Conservation (phyloP, 2,329 filamentous ascomycete species). For the Talaromyces islandicus region DNA sequence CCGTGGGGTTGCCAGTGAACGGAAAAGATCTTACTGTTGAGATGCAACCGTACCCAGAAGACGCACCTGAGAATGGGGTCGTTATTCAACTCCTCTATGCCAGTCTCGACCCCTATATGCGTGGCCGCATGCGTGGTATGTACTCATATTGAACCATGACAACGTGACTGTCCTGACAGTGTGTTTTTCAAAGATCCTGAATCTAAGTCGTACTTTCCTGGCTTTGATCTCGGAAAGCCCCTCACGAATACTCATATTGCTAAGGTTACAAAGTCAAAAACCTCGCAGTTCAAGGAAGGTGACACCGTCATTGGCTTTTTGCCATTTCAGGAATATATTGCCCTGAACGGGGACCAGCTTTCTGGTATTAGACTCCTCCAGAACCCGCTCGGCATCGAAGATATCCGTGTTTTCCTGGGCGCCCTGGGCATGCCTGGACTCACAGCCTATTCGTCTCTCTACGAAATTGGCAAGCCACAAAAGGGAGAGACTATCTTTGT, state of each 20-base stretch:
- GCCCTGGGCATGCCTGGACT: slow-evolving; percentile 73
- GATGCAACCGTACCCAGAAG: slow-evolving; percentile 23
- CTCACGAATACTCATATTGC: slow-evolving; percentile 60
- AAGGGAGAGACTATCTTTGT: slow-evolving; percentile 79
- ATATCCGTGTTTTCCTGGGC: slow-evolving; percentile 60
- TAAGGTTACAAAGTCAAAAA: slow-evolving; percentile 66
- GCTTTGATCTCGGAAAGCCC: slow-evolving; percentile 57
- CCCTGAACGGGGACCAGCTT: slow-evolving; percentile 43
- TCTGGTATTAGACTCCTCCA: slow-evolving; percentile 50
- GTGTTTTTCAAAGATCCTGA: slow-evolving; percentile 30
- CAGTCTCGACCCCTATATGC: slow-evolving; percentile 80
- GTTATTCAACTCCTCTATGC: slow-evolving; percentile 65
- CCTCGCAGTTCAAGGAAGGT: slow-evolving; percentile 56
- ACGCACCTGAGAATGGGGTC: slow-evolving; percentile 59
- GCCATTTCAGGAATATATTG: slow-evolving; percentile 65
- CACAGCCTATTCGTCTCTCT: slow-evolving; percentile 68
- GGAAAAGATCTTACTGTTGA: slow-evolving; percentile 68
- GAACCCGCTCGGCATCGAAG: slow-evolving; percentile 54
- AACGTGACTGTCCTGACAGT: not conserved
- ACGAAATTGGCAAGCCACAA: slow-evolving; percentile 68
- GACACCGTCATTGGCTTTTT: slow-evolving; percentile 57
- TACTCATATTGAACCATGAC: not conserved
- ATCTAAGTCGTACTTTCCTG: slow-evolving; percentile 61
- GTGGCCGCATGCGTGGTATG: slow-evolving; percentile 65
- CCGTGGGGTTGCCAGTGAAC: slow-evolving; percentile 59